Conservation (phyloP, 257 asterid species). For the Agastache rugosa region DNA sequence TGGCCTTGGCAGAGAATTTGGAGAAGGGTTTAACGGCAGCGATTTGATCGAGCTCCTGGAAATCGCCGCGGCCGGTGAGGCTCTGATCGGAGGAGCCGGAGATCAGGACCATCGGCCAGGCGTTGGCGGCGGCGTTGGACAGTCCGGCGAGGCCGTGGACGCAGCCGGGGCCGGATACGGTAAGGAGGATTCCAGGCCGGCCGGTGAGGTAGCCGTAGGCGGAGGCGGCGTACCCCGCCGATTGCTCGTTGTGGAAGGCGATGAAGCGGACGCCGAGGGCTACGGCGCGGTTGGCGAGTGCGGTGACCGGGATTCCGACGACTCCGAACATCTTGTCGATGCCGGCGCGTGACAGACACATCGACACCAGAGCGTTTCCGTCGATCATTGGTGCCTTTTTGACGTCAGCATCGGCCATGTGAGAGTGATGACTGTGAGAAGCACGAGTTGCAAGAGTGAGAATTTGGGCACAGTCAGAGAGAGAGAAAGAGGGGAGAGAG, state of each 20-base stretch:
- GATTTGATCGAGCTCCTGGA: slow-evolving; percentile 87
- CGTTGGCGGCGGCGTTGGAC: slow-evolving; percentile 78
- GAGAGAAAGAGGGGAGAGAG: not conserved
- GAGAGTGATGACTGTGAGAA: slow-evolving; percentile 6
- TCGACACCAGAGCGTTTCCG: slow-evolving; percentile 73
- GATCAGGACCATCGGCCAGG: slow-evolving; percentile 87
- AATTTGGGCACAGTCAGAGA: not conserved
- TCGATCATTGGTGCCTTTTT: slow-evolving; percentile 44
- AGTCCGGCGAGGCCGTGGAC: slow-evolving; percentile 96
- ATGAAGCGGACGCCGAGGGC: slow-evolving; percentile 81
- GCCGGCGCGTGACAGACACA: slow-evolving; percentile 76
- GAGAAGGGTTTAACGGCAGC: slow-evolving; percentile 80
- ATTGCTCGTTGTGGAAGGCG: slow-evolving; percentile 96
- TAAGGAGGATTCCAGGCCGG: slow-evolving; percentile 86
- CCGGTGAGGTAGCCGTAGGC: slow-evolving; percentile 91
- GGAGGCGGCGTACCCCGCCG: slow-evolving; percentile 98
- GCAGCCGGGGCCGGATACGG: slow-evolving; percentile 96
- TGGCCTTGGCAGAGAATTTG: slow-evolving; percentile 75
- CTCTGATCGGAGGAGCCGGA: slow-evolving; percentile 94
- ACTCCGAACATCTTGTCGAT: slow-evolving; percentile 82
- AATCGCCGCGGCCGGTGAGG: slow-evolving; percentile 75
- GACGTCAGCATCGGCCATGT: slow-evolving; percentile 52
- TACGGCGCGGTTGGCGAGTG: slow-evolving; percentile 78
- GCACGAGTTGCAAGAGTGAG: not conserved
- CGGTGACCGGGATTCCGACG: slow-evolving; percentile 89